phyloP scores from a whole-genome alignment of 768 basidiomycete species.

The Tricholoma matsutake region DNA sequence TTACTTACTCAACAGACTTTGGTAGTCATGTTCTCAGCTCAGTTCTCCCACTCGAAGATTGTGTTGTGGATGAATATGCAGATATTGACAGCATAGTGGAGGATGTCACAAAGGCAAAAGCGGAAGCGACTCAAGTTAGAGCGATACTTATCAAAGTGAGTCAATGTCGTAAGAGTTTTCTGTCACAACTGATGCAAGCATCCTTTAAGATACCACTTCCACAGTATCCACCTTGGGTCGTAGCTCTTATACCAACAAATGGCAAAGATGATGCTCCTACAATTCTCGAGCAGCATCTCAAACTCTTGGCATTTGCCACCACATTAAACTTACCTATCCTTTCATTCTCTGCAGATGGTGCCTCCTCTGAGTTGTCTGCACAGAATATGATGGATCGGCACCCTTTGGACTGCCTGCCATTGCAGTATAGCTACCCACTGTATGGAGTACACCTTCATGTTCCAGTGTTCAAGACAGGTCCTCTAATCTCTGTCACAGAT shows the following conservation, averaged over 20 bases:
- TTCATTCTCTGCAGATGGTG: slow-evolving; percentile 20
- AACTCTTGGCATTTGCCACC: slow-evolving; percentile 18
- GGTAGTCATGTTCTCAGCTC: slow-evolving; percentile 26
- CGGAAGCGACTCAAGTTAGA: slow-evolving; percentile 21
- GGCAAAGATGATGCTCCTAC: slow-evolving; percentile 18
- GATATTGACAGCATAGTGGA: slow-evolving; percentile 24
- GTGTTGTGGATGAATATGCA: slow-evolving; percentile 17
- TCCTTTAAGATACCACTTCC: slow-evolving; percentile 20
- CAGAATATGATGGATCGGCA: slow-evolving; percentile 21
- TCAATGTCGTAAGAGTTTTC: neutral
- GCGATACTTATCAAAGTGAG: slow-evolving; percentile 26
- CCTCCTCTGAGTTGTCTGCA: slow-evolving; percentile 20
- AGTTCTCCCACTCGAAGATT: slow-evolving; percentile 15
- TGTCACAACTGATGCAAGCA: no score
- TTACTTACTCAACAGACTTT: slow-evolving; percentile 23
- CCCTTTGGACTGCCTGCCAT: slow-evolving; percentile 2
- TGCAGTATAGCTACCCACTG: slow-evolving; percentile 16
- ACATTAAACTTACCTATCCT: slow-evolving; percentile 14
- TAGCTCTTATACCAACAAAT: slow-evolving; percentile 23
- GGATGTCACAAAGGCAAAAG: slow-evolving; percentile 15
- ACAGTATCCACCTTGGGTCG: slow-evolving; percentile 17
- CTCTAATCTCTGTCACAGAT: slow-evolving; percentile 4
- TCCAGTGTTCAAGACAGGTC: slow-evolving; percentile 20
- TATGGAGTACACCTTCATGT: slow-evolving; percentile 20
- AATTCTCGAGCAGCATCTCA: slow-evolving; percentile 20